These are phyloP conservation scores for Annulohypoxylon truncatum DNA, from an alignment of 2,329 filamentous ascomycete species.

Conservation along the genomic window DNA sequence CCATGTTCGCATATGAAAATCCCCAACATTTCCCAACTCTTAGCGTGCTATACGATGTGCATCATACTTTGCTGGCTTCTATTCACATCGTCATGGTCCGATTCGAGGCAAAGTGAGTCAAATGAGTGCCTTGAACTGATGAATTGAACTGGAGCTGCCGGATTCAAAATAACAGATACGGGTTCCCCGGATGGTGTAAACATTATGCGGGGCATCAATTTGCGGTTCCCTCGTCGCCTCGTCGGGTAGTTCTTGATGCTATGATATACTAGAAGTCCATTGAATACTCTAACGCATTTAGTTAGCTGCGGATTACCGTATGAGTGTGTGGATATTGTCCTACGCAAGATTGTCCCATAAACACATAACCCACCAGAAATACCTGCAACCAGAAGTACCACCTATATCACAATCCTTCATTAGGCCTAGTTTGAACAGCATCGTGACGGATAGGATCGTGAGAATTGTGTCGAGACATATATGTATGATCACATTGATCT, in stretches of 20 bases:
- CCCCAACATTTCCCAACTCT: neutral
- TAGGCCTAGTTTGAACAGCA: neutral
- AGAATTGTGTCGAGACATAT: neutral
- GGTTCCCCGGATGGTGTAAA: constrained; percentile 11
- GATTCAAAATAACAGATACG: neutral
- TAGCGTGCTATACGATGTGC: neutral
- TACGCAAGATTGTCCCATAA: constrained; percentile 6
- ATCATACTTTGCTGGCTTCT: neutral
- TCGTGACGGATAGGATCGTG: neutral
- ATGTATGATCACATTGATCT: constrained; percentile 4
- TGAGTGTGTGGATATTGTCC: neutral
- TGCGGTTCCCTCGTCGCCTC: neutral
- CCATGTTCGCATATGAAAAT: neutral
- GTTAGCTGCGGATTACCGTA: neutral
- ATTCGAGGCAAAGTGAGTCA: neutral
- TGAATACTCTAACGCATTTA: neutral
- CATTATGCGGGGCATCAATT: constrained; percentile 5
- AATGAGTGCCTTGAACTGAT: neutral
- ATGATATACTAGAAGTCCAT: neutral
- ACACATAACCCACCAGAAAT: constrained; percentile 8
- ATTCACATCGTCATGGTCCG: neutral
- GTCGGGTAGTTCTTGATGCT: neutral
- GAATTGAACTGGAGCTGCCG: neutral
- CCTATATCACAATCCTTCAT: neutral
- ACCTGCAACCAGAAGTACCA: neutral